Percentiles rank a stretch among this genome's conserved stretches.
Evolutionary conservation across 1,139 yeast species (phyloP).

Genomic region (Blastobotrys aristatus): DNA sequence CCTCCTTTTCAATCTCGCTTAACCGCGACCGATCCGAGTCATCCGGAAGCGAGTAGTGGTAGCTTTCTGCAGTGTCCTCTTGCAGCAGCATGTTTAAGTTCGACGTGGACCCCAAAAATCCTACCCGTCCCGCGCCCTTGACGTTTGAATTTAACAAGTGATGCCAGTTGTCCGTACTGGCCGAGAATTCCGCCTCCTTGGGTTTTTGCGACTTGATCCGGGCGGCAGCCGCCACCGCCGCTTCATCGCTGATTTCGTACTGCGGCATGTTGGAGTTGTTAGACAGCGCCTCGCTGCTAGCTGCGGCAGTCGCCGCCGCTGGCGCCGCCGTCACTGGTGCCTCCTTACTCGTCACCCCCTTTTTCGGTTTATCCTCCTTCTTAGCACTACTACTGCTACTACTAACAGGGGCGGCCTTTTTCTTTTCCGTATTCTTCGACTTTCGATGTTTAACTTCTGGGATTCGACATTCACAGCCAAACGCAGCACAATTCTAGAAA

Average conservation of each 20-base stretch:
- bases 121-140: conserved; percentile 27
- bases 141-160: conserved; percentile 21
- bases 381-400: not conserved
- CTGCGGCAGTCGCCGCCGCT: not conserved
- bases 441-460: conserved; percentile 42
- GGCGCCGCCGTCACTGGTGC: no score
- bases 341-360: not conserved
- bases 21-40: conserved; percentile 27
- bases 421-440: conserved; percentile 7
- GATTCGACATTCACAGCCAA: conserved; percentile 65
- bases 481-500: conserved; percentile 56
- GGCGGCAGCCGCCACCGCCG: conserved; percentile 8
- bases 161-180: conserved; percentile 16
- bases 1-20: conserved; percentile 52
- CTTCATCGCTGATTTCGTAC: conserved; percentile 8
- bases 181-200: conserved; percentile 6
- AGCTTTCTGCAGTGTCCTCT: conserved; percentile 30
- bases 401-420: not conserved
- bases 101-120: conserved; percentile 33
- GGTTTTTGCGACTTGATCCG: conserved; percentile 10
- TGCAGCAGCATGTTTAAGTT: conserved; percentile 34
- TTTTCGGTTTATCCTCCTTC: conserved; percentile 1
- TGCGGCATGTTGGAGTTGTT: conserved; percentile 10
- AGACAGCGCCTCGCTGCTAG: conserved; percentile 3
- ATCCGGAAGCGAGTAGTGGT: conserved; percentile 35